Conservation (phyloP, 805 yeast genomes). For the Metschnikowia borealis region DNA sequence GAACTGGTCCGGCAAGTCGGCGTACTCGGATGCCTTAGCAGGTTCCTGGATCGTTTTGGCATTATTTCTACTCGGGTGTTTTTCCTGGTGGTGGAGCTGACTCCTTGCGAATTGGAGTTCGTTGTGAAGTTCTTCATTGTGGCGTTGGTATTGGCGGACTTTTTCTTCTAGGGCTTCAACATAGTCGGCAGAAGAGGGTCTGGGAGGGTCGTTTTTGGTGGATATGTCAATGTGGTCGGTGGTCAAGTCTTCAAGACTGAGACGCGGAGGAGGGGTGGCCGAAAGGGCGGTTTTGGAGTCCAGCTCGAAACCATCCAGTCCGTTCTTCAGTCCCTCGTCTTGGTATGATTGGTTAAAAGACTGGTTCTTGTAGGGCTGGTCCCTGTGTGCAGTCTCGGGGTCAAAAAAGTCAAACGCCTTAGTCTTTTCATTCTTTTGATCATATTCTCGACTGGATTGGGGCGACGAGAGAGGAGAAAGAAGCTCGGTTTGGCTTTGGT, state of each 20-base stretch:
- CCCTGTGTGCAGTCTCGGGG: too few species aligned
- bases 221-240: slow-evolving; percentile 12
- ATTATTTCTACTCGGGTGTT: background rate
- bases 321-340: background rate
- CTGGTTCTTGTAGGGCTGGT: too few species aligned
- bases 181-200: background rate
- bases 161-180: slow-evolving; percentile 6
- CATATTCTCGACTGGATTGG: slow-evolving; percentile 18
- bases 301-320: background rate
- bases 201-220: background rate
- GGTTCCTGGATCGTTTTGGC: background rate
- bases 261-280: slow-evolving; percentile 5
- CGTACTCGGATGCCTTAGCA: background rate
- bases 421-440: background rate
- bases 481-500: slow-evolving; percentile 5
- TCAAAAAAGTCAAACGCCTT: too few species aligned
- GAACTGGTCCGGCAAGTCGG: slow-evolving; percentile 21
- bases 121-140: slow-evolving; percentile 17
- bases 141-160: slow-evolving; percentile 13
- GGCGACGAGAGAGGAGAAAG: slow-evolving; percentile 33
- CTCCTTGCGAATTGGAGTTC: slow-evolving; percentile 13
- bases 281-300: slow-evolving; percentile 1
- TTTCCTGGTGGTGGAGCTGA: slow-evolving; percentile 1
- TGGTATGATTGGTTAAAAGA: too few species aligned
- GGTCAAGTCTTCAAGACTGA: slow-evolving; percentile 14